phyloP scores from a whole-genome alignment of 2,329 filamentous ascomycete species.

The Plenodomus lindquistii region DNA sequence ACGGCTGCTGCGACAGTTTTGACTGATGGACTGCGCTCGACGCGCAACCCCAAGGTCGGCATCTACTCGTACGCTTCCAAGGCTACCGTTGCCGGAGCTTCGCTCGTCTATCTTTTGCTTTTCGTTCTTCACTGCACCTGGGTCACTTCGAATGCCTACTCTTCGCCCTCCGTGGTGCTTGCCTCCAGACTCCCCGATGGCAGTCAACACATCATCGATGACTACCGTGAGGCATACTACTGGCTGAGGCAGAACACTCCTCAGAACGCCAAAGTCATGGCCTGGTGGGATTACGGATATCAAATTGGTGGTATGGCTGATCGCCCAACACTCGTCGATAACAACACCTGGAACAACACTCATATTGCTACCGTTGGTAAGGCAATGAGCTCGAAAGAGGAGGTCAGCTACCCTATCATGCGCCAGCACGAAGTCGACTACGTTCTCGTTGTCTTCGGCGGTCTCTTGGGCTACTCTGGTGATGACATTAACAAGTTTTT shows the following conservation, averaged over 20 bases:
- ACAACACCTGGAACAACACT: conserved; percentile 99
- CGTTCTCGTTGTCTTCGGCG: conserved; percentile 95
- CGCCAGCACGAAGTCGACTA: conserved; percentile 98
- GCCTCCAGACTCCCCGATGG: conserved; percentile 92
- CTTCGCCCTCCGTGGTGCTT: conserved; percentile 93
- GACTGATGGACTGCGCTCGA: conserved; percentile 67
- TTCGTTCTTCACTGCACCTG: conserved; percentile 98
- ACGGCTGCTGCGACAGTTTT: conserved; percentile 56
- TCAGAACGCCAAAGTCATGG: conserved; percentile 97
- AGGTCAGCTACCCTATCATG: conserved; percentile 98
- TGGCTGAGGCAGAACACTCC: conserved; percentile 98
- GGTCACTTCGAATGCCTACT: conserved; percentile 99
- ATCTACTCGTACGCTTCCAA: conserved; percentile 84
- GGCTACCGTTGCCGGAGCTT: conserved; percentile 70
- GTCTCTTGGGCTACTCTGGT: conserved; percentile 92
- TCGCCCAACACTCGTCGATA: conserved; percentile 93
- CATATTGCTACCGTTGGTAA: conserved; percentile 99
- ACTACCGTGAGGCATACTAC: conserved; percentile 99
- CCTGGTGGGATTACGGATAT: conserved; percentile 99
- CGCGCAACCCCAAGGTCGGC: conserved; percentile 74
- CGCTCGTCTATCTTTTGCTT: conserved; percentile 80
- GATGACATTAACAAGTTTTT: conserved; percentile 99
- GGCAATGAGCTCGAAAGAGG: conserved; percentile 96
- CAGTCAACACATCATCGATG: conserved; percentile 97
- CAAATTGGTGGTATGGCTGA: conserved; percentile 99